Conservation (phyloP, 2,329 filamentous ascomycete species). For the Rhynchosporium graminicola region DNA sequence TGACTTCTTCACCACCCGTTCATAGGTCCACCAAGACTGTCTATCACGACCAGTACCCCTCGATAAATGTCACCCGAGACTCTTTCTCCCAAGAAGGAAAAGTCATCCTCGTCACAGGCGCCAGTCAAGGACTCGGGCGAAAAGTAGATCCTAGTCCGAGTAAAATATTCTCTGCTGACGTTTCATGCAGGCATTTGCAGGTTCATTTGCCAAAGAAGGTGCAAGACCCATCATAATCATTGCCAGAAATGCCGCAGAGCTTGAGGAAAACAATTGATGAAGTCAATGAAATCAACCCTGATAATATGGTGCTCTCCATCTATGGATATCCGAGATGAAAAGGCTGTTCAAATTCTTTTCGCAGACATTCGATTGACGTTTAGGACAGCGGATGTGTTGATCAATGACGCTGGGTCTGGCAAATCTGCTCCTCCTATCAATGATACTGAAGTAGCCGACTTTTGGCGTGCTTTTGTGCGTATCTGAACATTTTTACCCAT, state of each 20-base stretch:
- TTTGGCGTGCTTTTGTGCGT: slow-evolving; percentile 26
- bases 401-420: slow-evolving; percentile 25
- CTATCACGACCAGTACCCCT: slow-evolving; percentile 20
- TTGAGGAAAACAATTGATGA: slow-evolving; percentile 35
- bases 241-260: slow-evolving; percentile 37
- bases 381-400: slow-evolving; percentile 55
- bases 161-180: neutral
- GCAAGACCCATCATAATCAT: slow-evolving; percentile 42
- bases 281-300: slow-evolving; percentile 37
- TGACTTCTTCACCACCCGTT: slow-evolving; percentile 21
- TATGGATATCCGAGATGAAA: slow-evolving; percentile 38
- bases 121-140: slow-evolving; percentile 43
- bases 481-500: neutral
- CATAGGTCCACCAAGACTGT: slow-evolving; percentile 17
- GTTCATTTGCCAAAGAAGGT: slow-evolving; percentile 38
- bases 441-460: slow-evolving; percentile 16
- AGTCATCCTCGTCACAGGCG: slow-evolving; percentile 42
- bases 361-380: slow-evolving; percentile 39
- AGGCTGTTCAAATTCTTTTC: slow-evolving; percentile 20
- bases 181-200: slow-evolving; percentile 19
- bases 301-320: slow-evolving; percentile 38
- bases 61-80: slow-evolving; percentile 11
- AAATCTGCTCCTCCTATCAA: slow-evolving; percentile 11
- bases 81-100: slow-evolving; percentile 34
- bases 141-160: neutral